Evolutionary conservation across 1,284 basidiomycete species (phyloP), one percentile per base, ranked within the genome.

Genomic region (Cystobasidiaceae sp.): DNA sequence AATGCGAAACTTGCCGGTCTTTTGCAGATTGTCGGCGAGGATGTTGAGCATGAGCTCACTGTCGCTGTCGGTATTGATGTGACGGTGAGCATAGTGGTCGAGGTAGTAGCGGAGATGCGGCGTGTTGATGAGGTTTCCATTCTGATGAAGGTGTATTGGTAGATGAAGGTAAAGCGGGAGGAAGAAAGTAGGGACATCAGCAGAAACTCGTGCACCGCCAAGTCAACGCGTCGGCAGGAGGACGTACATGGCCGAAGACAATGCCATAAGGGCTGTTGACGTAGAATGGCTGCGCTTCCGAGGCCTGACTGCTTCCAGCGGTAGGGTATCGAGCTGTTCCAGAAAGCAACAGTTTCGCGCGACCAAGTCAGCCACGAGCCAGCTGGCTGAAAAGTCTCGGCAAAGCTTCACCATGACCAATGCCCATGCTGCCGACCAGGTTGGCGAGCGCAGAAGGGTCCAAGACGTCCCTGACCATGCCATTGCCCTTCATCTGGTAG

Each of bases 261-360:
- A 99, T 97, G 64, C 96, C 96, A 76, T 96, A 97, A 8, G 96
- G 96, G 21, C 92, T 94, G 81, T 98, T 98, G 74, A 99, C 96
- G 78, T 99, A 99, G 83, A 99, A 99, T 1, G 96, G 96, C 76
- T 99, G 96, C 4, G 96, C 93, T 78, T 99, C 96, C n/a, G 93
- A 88, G 73, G 97, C 89, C 66, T 93, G 90, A 61, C 93, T 96
- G 75, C 90, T 93, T 59, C 96, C 96, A 58, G 96, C 96, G 68
- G 96, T 98, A 27, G 96, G 96, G 80, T 99, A 97, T 65, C 93
- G 85, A 69, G 93, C 93, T 96, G 71, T 2, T 54, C 23, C 46
- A 33, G n/a, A n/a, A n/a, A 28, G 23, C 43, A 37, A 48, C 11
- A 15, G 6, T 55, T 39, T 6, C n/a, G n/a, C n/a, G 28, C 21